Conservation (phyloP, 495 filamentous ascomycete genomes). For the Tuber microsphaerosporum region DNA sequence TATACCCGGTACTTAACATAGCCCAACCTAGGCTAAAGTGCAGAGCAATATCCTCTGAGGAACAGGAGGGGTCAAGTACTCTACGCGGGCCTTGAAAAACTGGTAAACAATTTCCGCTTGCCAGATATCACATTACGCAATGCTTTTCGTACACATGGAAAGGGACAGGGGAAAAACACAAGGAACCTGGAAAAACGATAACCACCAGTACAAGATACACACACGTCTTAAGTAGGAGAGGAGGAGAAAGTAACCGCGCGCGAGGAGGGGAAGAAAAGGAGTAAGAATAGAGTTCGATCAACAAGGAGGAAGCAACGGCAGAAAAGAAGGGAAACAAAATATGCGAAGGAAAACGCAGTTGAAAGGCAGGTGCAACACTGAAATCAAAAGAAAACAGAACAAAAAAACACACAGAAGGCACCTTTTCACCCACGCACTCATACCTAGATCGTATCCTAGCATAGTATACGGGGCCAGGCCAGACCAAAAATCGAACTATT, state of each 20-base stretch:
- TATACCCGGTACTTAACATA: slow-evolving; percentile 1
- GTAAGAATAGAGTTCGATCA: neutral
- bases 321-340: neutral
- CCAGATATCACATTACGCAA: neutral
- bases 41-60: neutral
- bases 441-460: neutral
- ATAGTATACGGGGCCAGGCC: neutral
- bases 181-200: neutral
- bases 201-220: neutral
- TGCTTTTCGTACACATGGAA: neutral
- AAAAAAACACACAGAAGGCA: neutral
- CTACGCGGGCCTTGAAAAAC: neutral
- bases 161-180: neutral
- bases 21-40: neutral
- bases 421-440: neutral
- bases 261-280: neutral
- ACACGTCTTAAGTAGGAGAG: neutral
- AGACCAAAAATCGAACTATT: neutral
- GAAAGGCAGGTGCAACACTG: neutral
- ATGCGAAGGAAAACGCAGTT: neutral
- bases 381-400: neutral
- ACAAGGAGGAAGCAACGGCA: neutral
- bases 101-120: neutral
- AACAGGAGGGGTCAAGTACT: neutral
- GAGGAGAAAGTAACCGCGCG: neutral